Conservation (phyloP, 2,329 filamentous ascomycete genomes). For the Epichloe elymi region DNA sequence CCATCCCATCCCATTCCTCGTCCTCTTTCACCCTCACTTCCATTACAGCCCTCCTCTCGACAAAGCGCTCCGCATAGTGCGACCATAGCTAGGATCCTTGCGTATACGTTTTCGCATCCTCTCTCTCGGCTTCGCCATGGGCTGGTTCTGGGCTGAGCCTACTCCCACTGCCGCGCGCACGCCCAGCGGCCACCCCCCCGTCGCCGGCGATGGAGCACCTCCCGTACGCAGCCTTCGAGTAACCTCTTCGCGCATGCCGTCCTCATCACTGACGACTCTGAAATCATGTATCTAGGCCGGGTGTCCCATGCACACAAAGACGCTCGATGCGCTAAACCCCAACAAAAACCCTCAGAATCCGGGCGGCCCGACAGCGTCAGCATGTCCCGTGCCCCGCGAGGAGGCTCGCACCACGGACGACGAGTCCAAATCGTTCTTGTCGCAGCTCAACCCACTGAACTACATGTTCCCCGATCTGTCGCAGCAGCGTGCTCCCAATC, state of each 20-base stretch:
- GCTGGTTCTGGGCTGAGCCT: constrained; percentile 51
- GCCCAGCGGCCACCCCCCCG: constrained; percentile 20
- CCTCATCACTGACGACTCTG: background rate
- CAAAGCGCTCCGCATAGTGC: background rate
- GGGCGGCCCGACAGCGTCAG: constrained; percentile 18
- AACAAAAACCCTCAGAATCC: constrained; percentile 12
- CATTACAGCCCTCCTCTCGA: background rate
- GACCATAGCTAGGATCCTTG: background rate
- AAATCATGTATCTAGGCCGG: constrained; percentile 24
- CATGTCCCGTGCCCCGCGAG: constrained; percentile 34
- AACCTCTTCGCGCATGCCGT: background rate
- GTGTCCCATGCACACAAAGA: constrained; percentile 46
- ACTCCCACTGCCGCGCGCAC: constrained; percentile 21
- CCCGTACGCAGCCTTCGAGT: constrained; percentile 15
- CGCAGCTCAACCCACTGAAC: constrained; percentile 60
- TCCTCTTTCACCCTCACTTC: background rate
- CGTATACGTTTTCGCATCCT: too few species aligned
- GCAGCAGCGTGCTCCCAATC: constrained; percentile 61
- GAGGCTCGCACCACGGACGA: constrained; percentile 16
- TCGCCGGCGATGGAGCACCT: constrained; percentile 17
- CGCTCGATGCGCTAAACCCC: constrained; percentile 32
- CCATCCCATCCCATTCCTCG: background rate
- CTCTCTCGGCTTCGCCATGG: constrained; percentile 27
- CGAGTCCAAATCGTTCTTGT: constrained; percentile 34
- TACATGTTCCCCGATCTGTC: constrained; percentile 89